Percentiles rank a stretch among this genome's conserved stretches.
phyloP scores from a whole-genome alignment of 2,329 filamentous ascomycete genomes.

The Pseudogymnoascus pannorum region DNA sequence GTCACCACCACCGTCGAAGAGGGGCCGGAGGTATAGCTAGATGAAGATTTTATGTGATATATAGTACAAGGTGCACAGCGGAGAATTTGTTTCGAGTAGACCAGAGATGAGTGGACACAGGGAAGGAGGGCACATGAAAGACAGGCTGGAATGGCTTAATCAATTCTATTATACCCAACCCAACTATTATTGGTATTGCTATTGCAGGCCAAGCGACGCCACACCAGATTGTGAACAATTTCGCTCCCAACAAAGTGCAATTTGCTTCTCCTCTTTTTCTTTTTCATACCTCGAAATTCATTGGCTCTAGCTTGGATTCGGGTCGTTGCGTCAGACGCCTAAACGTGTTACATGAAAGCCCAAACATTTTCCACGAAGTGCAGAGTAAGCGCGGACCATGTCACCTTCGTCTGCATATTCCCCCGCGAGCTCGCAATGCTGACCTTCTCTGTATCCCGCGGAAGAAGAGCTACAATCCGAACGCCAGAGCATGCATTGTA shows the following conservation, averaged over 20 bases:
- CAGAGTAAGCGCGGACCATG: conserved; percentile 3
- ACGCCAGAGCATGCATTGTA: neutral
- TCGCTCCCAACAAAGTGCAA: neutral
- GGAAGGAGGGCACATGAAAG: neutral
- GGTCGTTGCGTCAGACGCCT: neutral
- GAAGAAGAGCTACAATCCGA: neutral
- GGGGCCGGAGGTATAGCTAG: conserved; percentile 24
- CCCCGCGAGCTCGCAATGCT: conserved; percentile 1
- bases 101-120: neutral
- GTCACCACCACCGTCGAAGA: conserved; percentile 22
- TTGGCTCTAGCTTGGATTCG: neutral
- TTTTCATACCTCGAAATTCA: neutral
- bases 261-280: neutral
- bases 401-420: neutral
- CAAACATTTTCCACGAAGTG: neutral
- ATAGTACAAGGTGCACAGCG: conserved; percentile 10
- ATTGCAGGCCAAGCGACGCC: neutral
- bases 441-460: neutral
- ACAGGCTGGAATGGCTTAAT: conserved; percentile 1
- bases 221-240: neutral
- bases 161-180: conserved; percentile 6
- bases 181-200: neutral
- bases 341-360: neutral
- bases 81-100: conserved; percentile 6
- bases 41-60: conserved; percentile 1